Evolutionary conservation across 1,284 basidiomycete species (phyloP).

Genomic region (Pseudozyma pruni): DNA sequence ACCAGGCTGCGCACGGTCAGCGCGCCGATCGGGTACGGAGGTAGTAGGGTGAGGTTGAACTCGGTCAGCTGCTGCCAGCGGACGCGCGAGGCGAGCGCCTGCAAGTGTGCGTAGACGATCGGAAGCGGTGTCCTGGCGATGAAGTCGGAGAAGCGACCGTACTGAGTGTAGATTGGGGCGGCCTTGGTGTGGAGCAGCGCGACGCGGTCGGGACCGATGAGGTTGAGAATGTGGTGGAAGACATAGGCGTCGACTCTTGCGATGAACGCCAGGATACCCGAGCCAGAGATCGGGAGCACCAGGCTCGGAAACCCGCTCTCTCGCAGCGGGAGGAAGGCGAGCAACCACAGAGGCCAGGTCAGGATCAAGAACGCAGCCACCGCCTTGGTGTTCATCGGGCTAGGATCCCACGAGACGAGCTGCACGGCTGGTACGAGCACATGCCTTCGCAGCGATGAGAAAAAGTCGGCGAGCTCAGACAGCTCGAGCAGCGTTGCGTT

Average conservation of each 20-base stretch:
- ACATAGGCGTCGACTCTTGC: slow-evolving; percentile 1
- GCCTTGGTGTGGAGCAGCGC: slow-evolving; percentile 19
- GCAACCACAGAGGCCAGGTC: slow-evolving; percentile 63
- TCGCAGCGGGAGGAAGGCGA: slow-evolving; percentile 55
- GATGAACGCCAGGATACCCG: slow-evolving; percentile 20
- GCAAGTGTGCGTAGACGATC: slow-evolving; percentile 7
- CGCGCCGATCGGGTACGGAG: slow-evolving; percentile 63
- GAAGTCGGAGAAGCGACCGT: slow-evolving; percentile 12
- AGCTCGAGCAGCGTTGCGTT: slow-evolving; percentile 60
- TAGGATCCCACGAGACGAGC: slow-evolving; percentile 55
- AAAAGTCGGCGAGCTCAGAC: slow-evolving; percentile 60
- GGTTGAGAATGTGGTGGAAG: slow-evolving; percentile 19
- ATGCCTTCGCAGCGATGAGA: slow-evolving; percentile 39
- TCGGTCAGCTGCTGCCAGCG: slow-evolving; percentile 34
- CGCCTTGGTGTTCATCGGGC: slow-evolving; percentile 43
- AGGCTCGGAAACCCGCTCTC: slow-evolving; percentile 35
- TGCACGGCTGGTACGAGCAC: slow-evolving; percentile 49
- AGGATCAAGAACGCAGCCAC: slow-evolving; percentile 58
- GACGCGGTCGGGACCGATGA: slow-evolving; percentile 23
- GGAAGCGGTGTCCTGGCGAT: slow-evolving; percentile 25
- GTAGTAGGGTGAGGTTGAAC: slow-evolving; percentile 49
- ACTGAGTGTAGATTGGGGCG: slow-evolving; percentile 18
- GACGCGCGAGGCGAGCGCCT: slow-evolving; percentile 2
- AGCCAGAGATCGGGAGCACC: slow-evolving; percentile 40
- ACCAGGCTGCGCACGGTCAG: slow-evolving; percentile 60